Evolutionary conservation across 169 alveolate genomes (phyloP), one percentile per base, ranked within the genome.

Genomic region (Besnoitia besnoiti): DNA sequence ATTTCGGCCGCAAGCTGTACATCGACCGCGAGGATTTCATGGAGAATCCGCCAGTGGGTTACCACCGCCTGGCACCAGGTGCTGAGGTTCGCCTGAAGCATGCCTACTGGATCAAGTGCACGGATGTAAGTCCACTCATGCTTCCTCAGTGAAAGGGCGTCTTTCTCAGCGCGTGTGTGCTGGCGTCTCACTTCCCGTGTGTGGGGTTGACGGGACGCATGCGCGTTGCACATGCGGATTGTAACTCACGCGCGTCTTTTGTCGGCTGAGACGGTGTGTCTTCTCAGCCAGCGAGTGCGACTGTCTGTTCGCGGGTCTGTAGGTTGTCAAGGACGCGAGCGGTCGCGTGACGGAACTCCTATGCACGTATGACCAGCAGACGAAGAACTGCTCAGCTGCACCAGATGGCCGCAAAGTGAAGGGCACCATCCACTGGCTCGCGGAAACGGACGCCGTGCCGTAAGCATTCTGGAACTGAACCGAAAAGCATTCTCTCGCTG

Each of bases 391-490:
- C 30, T 14, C 73, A 27, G 89, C 92, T 5, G 95, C 96, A 0
- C 92, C 96, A 1, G 95, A 94, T 33, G 95, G 93, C 8, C 92
- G 97, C 40, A 96, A 96, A 87, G 97, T 96, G 49, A 97, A 97
- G 91, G 96, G 97, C 40, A 95, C 98, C 7, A 96, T 97, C 39
- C 98, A 97, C 92, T 97, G 98, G 98, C 87, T 97, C 30, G 46
- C 95, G 37, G 92, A 61, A 44, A 91, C 89, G 44, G 95, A 96
- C 90, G 94, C 97, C 33, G 90, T 35, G 61, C 87, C 59, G 95
- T 92, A 49, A 88, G 95, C n/a, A 4, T 16, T 27, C 37, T 39
- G 49, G 49, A 1, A n/a, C 44, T 8, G n/a, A 55, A 24, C 10
- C n/a, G 30, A 33, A 0, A n/a, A n/a, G n/a, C n/a, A n/a, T n/a